phyloP scores from a whole-genome alignment of 306 rosid species.

The Quercus bicolor region DNA sequence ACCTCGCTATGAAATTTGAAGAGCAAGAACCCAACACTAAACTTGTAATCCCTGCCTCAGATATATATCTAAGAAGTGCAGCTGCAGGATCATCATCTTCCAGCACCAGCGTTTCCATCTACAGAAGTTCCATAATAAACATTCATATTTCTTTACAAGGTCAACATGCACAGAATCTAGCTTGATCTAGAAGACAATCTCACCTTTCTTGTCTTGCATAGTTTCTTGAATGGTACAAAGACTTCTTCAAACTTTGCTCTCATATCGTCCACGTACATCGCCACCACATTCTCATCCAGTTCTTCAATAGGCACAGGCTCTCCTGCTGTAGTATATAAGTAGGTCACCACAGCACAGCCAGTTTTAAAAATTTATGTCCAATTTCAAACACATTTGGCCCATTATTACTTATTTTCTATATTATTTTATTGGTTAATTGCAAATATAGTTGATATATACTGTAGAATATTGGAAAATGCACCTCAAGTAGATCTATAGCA shows the following conservation, averaged over 20 bases:
- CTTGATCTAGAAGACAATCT: constrained; percentile 9
- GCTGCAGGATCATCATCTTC: constrained; percentile 77
- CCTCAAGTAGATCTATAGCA: not conserved
- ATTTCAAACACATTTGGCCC: constrained; percentile 3
- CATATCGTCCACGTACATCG: constrained; percentile 55
- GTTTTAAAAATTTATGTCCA: constrained; percentile 10
- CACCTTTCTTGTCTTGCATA: constrained; percentile 53
- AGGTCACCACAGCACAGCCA: constrained; percentile 17
- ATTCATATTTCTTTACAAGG: not conserved
- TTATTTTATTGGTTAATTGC: not conserved
- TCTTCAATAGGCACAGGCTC: constrained; percentile 56
- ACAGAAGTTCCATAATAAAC: constrained; percentile 26
- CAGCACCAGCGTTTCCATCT: constrained; percentile 75
- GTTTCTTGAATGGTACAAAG: constrained; percentile 57
- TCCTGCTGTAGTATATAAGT: constrained; percentile 49
- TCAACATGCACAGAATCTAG: constrained; percentile 18
- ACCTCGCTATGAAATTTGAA: constrained; percentile 68
- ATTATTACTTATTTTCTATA: not conserved
- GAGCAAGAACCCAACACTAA: constrained; percentile 67
- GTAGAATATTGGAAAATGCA: not conserved
- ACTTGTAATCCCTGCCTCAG: constrained; percentile 49
- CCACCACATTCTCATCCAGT: constrained; percentile 48
- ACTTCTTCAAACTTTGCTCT: constrained; percentile 55
- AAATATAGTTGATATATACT: not conserved
- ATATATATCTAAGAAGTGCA: constrained; percentile 59